phyloP scores from a whole-genome alignment of 805 yeast genomes.

The Jamesozyma spencerorum region DNA sequence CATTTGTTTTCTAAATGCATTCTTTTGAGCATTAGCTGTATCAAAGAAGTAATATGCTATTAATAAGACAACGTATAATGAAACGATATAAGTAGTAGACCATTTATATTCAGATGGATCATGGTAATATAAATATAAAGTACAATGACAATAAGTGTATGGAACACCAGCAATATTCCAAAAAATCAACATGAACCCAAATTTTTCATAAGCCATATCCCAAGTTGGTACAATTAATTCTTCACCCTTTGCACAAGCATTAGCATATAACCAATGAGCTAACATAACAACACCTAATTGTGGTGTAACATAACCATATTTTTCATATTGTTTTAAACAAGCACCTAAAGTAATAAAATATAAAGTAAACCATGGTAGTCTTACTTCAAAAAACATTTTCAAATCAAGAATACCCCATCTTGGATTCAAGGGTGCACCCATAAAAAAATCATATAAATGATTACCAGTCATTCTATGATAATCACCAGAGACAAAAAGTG shows the following conservation, averaged over 20 bases:
- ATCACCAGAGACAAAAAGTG: conserved; percentile 57
- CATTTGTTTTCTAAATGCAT: conserved; percentile 73
- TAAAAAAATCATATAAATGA: conserved; percentile 79
- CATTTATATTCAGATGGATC: conserved; percentile 75
- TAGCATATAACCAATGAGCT: conserved; percentile 92
- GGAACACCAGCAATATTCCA: conserved; percentile 99
- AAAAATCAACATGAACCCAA: conserved; percentile 97
- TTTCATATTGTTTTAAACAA: conserved; percentile 69
- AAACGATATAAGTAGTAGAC: conserved; percentile 51
- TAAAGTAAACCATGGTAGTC: conserved; percentile 92
- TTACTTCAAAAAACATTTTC: conserved; percentile 95
- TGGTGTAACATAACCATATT: conserved; percentile 68
- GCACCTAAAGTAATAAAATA: conserved; percentile 69
- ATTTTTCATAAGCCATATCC: conserved; percentile 99
- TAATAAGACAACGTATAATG: conserved; percentile 48
- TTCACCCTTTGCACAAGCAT: conserved; percentile 96
- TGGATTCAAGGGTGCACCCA: conserved; percentile 98
- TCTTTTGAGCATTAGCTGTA: conserved; percentile 91
- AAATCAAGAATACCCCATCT: conserved; percentile 85
- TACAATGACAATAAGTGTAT: conserved; percentile 92
- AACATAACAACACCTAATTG: conserved; percentile 64
- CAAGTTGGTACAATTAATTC: conserved; percentile 95
- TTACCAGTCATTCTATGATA: conserved; percentile 90
- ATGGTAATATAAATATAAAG: conserved; percentile 73
- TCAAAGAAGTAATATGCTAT: conserved; percentile 87